Base-by-base conservation (phyloP, 257 asterid genomes). In the Solanum raphanifolium region DNA sequence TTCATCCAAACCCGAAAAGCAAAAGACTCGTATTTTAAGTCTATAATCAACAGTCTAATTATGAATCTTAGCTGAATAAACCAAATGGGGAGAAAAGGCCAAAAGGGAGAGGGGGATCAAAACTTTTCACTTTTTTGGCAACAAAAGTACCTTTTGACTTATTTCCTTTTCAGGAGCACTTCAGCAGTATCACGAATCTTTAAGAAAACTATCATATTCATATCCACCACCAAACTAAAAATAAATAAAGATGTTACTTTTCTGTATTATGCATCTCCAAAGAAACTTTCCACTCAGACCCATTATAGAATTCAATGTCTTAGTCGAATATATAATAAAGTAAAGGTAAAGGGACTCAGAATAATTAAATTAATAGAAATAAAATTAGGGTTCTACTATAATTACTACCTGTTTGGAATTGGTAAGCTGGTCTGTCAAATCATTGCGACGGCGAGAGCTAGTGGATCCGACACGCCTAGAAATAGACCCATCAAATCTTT, bases 401-500 rank as follows among this genome's bases (percentile, higher is more conserved):
- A 18, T 16, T 35, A 78, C 39, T 62, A 81, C 90, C 90, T 91
- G 91, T 91, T 91, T 92, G 39, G 88, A 89, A 87, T 90, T 29
- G 84, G 39, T 74, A 5, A 94, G 87, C 62, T 92, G 91, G 16
- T 94, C 93, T 83, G 98, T 84, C 6, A 91, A 89, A 92, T 93
- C 87, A 88, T 92, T 86, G 90, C 95, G 93, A 87, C 98, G 95
- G 86, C 98, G 98, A 85, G 99, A 95, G 92, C 98, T 93, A 90
- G 98, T 94, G 94, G 99, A 95, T 92, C 99, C 99, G 88, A 95
- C 87, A 35, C 99, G 95, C 89, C 97, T 92, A 52, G 99, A 96
- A 94, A 94, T 94, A 84, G 99, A 95, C 31, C 96, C 86, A 38
- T 93, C 99, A 86, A 95, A 94, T 87, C 99, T 93, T 72, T 96